A percentile compares a stretch with the other conserved stretches of the same genome.
phyloP scores from a whole-genome alignment of 2,329 filamentous ascomycete genomes.

The Trichoderma sp. region DNA sequence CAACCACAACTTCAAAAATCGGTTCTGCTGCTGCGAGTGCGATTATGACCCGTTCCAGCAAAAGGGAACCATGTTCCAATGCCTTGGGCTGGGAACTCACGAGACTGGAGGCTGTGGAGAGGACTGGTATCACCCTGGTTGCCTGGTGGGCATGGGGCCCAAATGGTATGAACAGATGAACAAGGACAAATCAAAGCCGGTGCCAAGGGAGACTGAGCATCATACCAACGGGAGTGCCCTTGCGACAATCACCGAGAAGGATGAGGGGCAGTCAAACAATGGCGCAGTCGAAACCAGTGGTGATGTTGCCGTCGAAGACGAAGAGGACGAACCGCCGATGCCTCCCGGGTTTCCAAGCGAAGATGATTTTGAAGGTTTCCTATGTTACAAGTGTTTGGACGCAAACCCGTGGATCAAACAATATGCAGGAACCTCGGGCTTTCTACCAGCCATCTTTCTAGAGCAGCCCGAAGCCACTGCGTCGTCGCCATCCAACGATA shows the following conservation, averaged over 20 bases:
- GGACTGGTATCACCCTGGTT: slow-evolving; percentile 97
- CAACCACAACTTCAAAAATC: slow-evolving; percentile 92
- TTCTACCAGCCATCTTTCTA: slow-evolving; percentile 68
- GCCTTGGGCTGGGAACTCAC: slow-evolving; percentile 74
- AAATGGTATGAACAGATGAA: slow-evolving; percentile 63
- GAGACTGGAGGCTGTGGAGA: slow-evolving; percentile 89
- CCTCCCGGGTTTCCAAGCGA: slow-evolving; percentile 86
- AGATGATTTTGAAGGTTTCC: slow-evolving; percentile 82
- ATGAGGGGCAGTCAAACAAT: slow-evolving; percentile 34
- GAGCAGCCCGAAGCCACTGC: slow-evolving; percentile 21
- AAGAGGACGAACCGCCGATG: slow-evolving; percentile 62
- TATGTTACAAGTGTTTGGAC: slow-evolving; percentile 92
- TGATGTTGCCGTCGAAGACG: slow-evolving; percentile 38
- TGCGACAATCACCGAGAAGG: slow-evolving; percentile 50
- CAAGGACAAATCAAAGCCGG: slow-evolving; percentile 34
- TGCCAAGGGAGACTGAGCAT: background rate
- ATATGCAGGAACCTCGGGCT: slow-evolving; percentile 78
- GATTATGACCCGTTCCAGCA: slow-evolving; percentile 86
- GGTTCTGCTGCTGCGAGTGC: slow-evolving; percentile 85
- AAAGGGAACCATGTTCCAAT: slow-evolving; percentile 98
- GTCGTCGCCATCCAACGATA: background rate
- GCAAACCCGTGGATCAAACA: slow-evolving; percentile 87
- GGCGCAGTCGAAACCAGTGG: slow-evolving; percentile 19
- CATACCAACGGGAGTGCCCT: slow-evolving; percentile 32
- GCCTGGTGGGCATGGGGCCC: slow-evolving; percentile 75